phyloP scores from a whole-genome alignment of 257 asterid species.

The Scutellaria barbata region DNA sequence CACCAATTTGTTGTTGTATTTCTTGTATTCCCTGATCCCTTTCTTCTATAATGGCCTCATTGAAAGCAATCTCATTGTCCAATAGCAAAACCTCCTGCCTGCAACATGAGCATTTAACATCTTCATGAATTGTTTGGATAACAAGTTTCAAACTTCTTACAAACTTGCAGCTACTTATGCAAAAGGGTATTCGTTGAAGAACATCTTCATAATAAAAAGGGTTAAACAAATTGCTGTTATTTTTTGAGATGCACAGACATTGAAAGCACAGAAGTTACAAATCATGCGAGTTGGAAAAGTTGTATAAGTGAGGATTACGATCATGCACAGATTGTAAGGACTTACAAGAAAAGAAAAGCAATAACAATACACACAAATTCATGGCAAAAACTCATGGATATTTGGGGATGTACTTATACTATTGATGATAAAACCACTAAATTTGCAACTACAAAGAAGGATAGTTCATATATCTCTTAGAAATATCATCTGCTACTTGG shows the following conservation, averaged over 20 bases:
- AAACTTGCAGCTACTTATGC: neutral
- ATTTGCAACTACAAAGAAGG: neutral
- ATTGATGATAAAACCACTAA: conserved; percentile 15
- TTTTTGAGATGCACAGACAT: neutral
- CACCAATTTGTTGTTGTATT: conserved; percentile 91
- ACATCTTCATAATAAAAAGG: neutral
- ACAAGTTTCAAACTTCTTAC: conserved; percentile 15
- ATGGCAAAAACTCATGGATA: conserved; percentile 9
- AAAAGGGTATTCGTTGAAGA: neutral
- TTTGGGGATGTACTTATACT: neutral
- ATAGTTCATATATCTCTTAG: conserved; percentile 1
- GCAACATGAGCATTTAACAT: conserved; percentile 41
- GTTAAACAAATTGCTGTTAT: neutral
- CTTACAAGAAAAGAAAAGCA: neutral
- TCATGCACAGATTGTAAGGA: conserved; percentile 13
- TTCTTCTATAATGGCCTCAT: conserved; percentile 93
- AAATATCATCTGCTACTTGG: conserved; percentile 9
- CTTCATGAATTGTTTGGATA: conserved; percentile 7
- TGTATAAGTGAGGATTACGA: neutral
- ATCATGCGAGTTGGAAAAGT: neutral
- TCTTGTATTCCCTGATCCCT: conserved; percentile 94
- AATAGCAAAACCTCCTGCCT: conserved; percentile 82
- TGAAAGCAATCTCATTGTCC: conserved; percentile 91
- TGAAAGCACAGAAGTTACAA: neutral
- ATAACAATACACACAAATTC: neutral